Evolutionary conservation across 1,139 yeast species (phyloP).

Genomic region (Yamadazyma songkhlaensis): DNA sequence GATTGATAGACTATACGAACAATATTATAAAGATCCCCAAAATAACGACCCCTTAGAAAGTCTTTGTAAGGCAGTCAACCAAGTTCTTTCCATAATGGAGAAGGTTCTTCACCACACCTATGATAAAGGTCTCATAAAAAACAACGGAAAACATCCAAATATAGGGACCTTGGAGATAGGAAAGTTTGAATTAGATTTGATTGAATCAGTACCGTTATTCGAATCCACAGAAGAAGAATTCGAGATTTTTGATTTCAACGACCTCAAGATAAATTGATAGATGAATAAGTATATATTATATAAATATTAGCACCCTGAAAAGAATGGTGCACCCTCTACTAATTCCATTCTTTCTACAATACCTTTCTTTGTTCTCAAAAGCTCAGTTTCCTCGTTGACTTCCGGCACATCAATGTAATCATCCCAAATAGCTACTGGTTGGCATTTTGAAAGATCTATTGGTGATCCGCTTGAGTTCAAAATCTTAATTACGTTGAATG

Average conservation of each 20-base stretch:
- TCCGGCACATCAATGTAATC: constrained; percentile 59
- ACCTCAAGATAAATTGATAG: not conserved
- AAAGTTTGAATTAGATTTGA: constrained; percentile 38
- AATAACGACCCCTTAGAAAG: constrained; percentile 6
- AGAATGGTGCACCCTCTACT: constrained; percentile 57
- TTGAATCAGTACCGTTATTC: constrained; percentile 33
- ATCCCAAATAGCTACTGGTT: constrained; percentile 58
- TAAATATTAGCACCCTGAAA: constrained; percentile 50
- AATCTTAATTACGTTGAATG: constrained; percentile 71
- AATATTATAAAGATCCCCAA: constrained; percentile 10
- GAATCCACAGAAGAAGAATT: constrained; percentile 23
- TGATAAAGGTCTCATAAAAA: constrained; percentile 7
- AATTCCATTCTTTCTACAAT: constrained; percentile 58
- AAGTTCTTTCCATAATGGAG: constrained; percentile 50
- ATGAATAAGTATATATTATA: no score
- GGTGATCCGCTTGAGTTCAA: constrained; percentile 65
- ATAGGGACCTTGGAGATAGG: constrained; percentile 42
- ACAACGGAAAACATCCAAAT: constrained; percentile 2
- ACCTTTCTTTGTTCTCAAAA: constrained; percentile 10
- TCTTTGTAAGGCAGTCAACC: constrained; percentile 39
- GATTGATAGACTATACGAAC: constrained; percentile 52
- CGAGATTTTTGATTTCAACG: constrained; percentile 3
- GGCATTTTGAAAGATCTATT: constrained; percentile 59
- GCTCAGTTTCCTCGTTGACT: constrained; percentile 9
- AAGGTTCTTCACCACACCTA: constrained; percentile 42